Conservation (phyloP, 257 asterid species). For the Salvia hispanica region DNA sequence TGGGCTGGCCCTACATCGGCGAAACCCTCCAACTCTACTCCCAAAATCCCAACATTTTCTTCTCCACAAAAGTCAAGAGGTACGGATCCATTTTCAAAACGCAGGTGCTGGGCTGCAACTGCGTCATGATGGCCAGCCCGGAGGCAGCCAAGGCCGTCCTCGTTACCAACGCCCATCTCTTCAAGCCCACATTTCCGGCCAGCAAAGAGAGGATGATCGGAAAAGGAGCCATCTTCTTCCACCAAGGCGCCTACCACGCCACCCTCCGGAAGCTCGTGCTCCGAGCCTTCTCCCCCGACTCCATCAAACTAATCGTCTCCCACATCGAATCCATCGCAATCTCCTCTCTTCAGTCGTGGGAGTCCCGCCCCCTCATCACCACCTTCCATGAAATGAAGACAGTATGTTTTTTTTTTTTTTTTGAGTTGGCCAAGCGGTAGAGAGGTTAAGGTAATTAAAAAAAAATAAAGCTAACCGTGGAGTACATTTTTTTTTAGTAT, state of each 20-base stretch:
- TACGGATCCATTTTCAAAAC: conserved; percentile 80
- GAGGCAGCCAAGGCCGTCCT: conserved; percentile 67
- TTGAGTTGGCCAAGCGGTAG: too few relatives aligned
- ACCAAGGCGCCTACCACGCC: conserved; percentile 68
- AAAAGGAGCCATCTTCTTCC: conserved; percentile 72
- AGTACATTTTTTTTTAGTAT: conserved; percentile 44
- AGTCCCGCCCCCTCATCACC: conserved; percentile 49
- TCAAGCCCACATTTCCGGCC: conserved; percentile 81
- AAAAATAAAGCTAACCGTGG: too few relatives aligned
- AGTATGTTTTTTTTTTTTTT: conserved; percentile 34
- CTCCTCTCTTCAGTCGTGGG: conserved; percentile 49
- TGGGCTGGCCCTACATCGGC: conserved; percentile 85
- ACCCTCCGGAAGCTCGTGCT: conserved; percentile 62
- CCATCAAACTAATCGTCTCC: conserved; percentile 56
- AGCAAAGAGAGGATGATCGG: conserved; percentile 82
- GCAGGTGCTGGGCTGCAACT: conserved; percentile 65
- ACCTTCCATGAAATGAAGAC: conserved; percentile 84
- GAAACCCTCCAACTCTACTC: conserved; percentile 78
- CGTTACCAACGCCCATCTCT: conserved; percentile 64
- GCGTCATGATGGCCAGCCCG: conserved; percentile 80
- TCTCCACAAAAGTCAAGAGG: conserved; percentile 70
- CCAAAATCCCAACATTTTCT: conserved; percentile 67
- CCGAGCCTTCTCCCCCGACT: conserved; percentile 65
- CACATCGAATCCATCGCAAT: conserved; percentile 52
- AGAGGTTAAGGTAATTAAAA: too few relatives aligned